Conservation (phyloP, 441 rosid genomes). For the Metrosideros polymorpha region DNA sequence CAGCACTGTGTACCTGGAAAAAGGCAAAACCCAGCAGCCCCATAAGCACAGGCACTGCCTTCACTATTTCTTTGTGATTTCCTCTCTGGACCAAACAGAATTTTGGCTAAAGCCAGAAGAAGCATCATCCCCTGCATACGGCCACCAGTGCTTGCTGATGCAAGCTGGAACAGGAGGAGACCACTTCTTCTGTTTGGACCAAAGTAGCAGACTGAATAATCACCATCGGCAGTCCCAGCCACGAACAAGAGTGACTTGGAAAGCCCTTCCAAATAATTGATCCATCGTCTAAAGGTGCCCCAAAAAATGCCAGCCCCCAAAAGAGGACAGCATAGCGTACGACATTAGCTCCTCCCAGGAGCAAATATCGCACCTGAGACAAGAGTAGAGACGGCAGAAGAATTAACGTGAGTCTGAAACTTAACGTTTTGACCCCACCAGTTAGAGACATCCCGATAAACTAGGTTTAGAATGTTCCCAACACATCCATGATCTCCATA, state of each 20-base stretch:
- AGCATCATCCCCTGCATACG: slow-evolving; percentile 91
- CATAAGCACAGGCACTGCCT: slow-evolving; percentile 44
- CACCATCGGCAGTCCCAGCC: slow-evolving; percentile 82
- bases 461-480: not conserved
- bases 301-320: slow-evolving; percentile 72
- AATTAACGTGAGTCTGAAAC: slow-evolving; percentile 35
- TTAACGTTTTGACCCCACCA: slow-evolving; percentile 35
- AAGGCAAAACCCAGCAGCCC: slow-evolving; percentile 46
- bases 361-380: slow-evolving; percentile 99
- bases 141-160: slow-evolving; percentile 71
- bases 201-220: slow-evolving; percentile 67
- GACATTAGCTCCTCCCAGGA: slow-evolving; percentile 99
- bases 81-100: slow-evolving; percentile 29
- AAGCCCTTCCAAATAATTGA: slow-evolving; percentile 66
- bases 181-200: slow-evolving; percentile 87
- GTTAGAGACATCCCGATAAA: slow-evolving; percentile 7
- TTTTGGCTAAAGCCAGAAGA: slow-evolving; percentile 73
- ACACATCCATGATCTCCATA: not conserved
- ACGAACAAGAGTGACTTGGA: slow-evolving; percentile 53
- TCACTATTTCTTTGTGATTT: slow-evolving; percentile 28
- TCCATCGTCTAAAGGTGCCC: slow-evolving; percentile 74
- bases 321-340: slow-evolving; percentile 92
- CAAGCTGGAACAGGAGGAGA: slow-evolving; percentile 94
- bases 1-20: slow-evolving; percentile 88
- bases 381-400: slow-evolving; percentile 54